Percentiles rank a stretch among this genome's conserved stretches.
Conservation (phyloP, 495 filamentous ascomycete species). For the Aspergillus affinis region DNA sequence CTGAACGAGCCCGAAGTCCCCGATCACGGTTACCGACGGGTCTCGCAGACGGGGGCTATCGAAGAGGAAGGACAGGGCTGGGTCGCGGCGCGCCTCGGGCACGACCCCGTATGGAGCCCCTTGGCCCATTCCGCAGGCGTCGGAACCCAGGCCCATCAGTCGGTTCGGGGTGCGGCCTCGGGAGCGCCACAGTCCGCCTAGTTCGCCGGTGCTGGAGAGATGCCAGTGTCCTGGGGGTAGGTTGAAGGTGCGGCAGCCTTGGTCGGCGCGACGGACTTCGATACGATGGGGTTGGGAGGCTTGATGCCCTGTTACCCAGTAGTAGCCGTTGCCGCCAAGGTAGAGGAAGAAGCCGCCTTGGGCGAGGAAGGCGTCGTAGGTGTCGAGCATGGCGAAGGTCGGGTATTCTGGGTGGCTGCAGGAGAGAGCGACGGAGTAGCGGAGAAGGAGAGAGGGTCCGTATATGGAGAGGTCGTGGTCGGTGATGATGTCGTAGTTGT, state of each 20-base stretch:
- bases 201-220: constrained; percentile 19
- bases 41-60: neutral
- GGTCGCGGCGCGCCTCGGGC: neutral
- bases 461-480: constrained; percentile 28
- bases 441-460: neutral
- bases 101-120: neutral
- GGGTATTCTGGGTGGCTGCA: constrained; percentile 1
- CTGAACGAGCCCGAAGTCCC: constrained; percentile 24
- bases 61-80: neutral
- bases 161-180: constrained; percentile 29
- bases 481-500: constrained; percentile 31
- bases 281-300: constrained; percentile 24
- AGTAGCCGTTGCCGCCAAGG: constrained; percentile 35
- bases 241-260: constrained; percentile 26
- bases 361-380: constrained; percentile 16
- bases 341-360: constrained; percentile 27
- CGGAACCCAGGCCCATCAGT: constrained; percentile 21
- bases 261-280: constrained; percentile 32
- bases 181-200: constrained; percentile 28
- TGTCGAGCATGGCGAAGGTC: constrained; percentile 13
- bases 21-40: neutral
- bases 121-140: neutral
- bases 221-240: constrained; percentile 24
- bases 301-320: constrained; percentile 16
- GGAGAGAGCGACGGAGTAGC: neutral